Evolutionary conservation across 805 yeast genomes (phyloP).

Genomic region (Nakazawaea wyomingensis): DNA sequence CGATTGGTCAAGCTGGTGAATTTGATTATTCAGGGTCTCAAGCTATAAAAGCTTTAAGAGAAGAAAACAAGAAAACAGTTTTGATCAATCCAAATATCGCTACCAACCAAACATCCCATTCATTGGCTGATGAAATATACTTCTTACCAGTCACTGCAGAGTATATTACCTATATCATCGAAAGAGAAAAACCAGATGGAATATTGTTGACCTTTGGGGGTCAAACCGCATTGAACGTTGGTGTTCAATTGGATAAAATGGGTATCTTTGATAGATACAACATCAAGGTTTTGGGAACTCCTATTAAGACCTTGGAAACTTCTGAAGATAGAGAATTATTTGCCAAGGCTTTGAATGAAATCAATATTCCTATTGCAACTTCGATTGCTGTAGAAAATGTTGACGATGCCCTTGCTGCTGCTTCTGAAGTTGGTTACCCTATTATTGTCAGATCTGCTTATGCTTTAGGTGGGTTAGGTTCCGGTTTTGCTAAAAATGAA

Average conservation of each 20-base stretch:
- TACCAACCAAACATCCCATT: slow-evolving; percentile 93
- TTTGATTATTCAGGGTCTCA: slow-evolving; percentile 97
- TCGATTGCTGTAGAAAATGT: slow-evolving; percentile 92
- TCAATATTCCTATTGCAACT: slow-evolving; percentile 93
- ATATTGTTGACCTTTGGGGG: slow-evolving; percentile 96
- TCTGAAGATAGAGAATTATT: slow-evolving; percentile 97
- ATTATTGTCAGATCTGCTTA: slow-evolving; percentile 96
- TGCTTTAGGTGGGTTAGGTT: slow-evolving; percentile 96
- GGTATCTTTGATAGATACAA: slow-evolving; percentile 88
- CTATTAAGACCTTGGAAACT: slow-evolving; percentile 90
- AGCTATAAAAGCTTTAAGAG: slow-evolving; percentile 92
- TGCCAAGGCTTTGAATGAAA: slow-evolving; percentile 92
- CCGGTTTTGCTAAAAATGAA: slow-evolving; percentile 88
- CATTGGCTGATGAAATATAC: slow-evolving; percentile 92
- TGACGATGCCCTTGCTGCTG: slow-evolving; percentile 91
- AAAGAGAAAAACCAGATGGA: slow-evolving; percentile 95
- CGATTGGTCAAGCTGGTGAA: slow-evolving; percentile 98
- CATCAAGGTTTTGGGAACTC: slow-evolving; percentile 96
- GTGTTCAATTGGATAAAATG: slow-evolving; percentile 90
- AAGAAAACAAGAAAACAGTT: slow-evolving; percentile 80
- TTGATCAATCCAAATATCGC: slow-evolving; percentile 95
- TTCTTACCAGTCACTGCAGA: slow-evolving; percentile 96
- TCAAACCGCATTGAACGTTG: slow-evolving; percentile 95
- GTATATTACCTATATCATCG: slow-evolving; percentile 90
- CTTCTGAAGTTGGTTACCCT: slow-evolving; percentile 84